A percentile compares a stretch with the other conserved stretches of the same genome.
Conservation (phyloP, 306 rosid species). For the Prunus davidiana region DNA sequence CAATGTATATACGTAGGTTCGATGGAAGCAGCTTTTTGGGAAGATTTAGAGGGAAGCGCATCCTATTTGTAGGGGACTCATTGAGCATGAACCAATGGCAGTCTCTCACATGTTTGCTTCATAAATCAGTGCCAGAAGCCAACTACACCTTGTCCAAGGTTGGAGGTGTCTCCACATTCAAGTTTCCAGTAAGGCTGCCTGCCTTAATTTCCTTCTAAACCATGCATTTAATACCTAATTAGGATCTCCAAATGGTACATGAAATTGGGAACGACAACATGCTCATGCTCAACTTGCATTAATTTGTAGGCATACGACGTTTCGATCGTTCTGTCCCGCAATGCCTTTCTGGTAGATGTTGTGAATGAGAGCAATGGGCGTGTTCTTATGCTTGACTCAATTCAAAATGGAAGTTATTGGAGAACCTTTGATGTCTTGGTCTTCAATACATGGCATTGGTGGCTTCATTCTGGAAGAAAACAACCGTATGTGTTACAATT, state of each 20-base stretch:
- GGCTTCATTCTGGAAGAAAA: conserved; percentile 33
- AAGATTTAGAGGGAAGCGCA: conserved; percentile 8
- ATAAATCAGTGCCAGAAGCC: conserved; percentile 32
- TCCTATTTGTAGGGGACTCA: conserved; percentile 27
- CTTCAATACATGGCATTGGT: conserved; percentile 67
- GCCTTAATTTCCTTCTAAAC: neutral
- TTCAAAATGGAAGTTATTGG: conserved; percentile 31
- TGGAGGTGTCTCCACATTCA: conserved; percentile 39
- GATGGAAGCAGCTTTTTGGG: neutral
- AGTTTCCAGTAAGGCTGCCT: conserved; percentile 34
- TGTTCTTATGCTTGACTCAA: conserved; percentile 39
- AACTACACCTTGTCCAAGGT: conserved; percentile 22
- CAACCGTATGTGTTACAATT: neutral
- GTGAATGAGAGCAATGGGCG: conserved; percentile 5
- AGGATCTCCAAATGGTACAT: too few relatives aligned
- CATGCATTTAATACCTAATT: too few relatives aligned
- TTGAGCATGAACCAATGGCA: conserved; percentile 29
- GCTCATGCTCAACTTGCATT: too few relatives aligned
- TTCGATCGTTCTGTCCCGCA: conserved; percentile 39
- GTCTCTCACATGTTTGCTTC: conserved; percentile 49
- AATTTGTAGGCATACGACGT: conserved; percentile 33
- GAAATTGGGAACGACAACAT: neutral
- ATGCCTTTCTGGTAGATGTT: conserved; percentile 44
- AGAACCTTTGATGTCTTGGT: conserved; percentile 37
- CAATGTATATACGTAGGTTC: neutral